Conservation (phyloP, 2,329 filamentous ascomycete genomes). For the Xylariales sp. region DNA sequence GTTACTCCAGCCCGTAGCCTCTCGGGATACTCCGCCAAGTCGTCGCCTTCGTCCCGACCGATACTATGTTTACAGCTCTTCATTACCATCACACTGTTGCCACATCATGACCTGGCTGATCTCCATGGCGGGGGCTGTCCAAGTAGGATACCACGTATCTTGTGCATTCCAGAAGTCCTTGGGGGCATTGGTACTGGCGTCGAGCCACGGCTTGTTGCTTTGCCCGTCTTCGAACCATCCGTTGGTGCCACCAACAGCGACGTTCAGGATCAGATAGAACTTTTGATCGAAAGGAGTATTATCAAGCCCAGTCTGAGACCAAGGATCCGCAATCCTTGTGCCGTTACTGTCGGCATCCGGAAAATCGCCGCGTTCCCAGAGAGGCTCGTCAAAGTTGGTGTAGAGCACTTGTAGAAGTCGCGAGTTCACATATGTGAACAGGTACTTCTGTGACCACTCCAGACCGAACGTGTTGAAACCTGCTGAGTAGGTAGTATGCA, state of each 20-base stretch:
- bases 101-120: conserved; percentile 66
- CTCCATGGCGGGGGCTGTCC: conserved; percentile 64
- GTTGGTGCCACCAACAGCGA: conserved; percentile 73
- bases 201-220: conserved; percentile 74
- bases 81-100: conserved; percentile 62
- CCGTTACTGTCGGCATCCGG: conserved; percentile 60
- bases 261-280: conserved; percentile 72
- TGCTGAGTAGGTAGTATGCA: conserved; percentile 68
- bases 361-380: conserved; percentile 68
- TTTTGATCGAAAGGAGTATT: conserved; percentile 71
- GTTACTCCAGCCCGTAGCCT: no score
- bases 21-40: no score
- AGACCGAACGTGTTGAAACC: conserved; percentile 74
- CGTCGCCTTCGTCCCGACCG: no score
- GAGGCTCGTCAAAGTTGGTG: conserved; percentile 63
- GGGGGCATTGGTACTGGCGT: conserved; percentile 59
- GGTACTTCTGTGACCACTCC: conserved; percentile 84
- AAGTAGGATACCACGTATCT: conserved; percentile 64
- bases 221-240: conserved; percentile 78
- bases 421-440: conserved; percentile 82
- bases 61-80: conserved; percentile 43
- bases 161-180: conserved; percentile 73
- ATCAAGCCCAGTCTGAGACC: conserved; percentile 54
- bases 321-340: conserved; percentile 58
- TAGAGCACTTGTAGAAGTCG: conserved; percentile 77